Base-by-base conservation (phyloP, 78 protist species). In the Dictyostelium purpureum region DNA sequence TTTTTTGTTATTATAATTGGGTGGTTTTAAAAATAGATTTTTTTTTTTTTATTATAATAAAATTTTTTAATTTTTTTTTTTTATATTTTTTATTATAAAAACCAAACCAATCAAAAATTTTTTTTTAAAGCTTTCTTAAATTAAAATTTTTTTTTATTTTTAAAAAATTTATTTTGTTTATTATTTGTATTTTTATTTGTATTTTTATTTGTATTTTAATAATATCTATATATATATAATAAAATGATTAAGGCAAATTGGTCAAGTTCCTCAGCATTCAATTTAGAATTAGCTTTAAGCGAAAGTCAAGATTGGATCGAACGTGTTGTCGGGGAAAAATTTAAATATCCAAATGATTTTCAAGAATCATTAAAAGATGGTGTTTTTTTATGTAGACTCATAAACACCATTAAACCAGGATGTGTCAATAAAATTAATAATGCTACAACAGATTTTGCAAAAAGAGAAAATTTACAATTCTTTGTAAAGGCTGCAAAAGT, bases 331-430 rank as follows among this genome's bases (percentile, higher is more conserved):
- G 11, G 28, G 18, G 28, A n/a, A 38, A 69, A 24, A 26, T 51
- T 57, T 40, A 77, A 77, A 66, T 56, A 40, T 43, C 80, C 80
- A 54, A 51, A 71, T 6, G 80, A 67, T 19, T 82, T 82, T 56
- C 90, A 82, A 70, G 56, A 16, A 40, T 70, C 80, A 21, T 26
- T 82, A 21, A 82, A 73, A 31, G 77, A 82, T 82, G 90, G 90
- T 70, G 37, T 82, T 37, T 82, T 70, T 26, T 61, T 82, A 28
- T 82, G 90, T 61, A 82, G 63, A 52, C 70, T 82, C 38, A 82
- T 82, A 7, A 82, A 82, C 54, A 79, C 69, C 40, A 82, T 82
- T 21, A 73, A 82, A 70, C 80, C 90, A 28, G 71, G 79, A 49
- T 40, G 42, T 47, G 90, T 82, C 2, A n/a, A 79, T 54, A 82